Evolutionary conservation across 1,284 basidiomycete species (phyloP), one percentile per base, ranked within the genome.

Genomic region (Apiotrichum akiyoshidainum): DNA sequence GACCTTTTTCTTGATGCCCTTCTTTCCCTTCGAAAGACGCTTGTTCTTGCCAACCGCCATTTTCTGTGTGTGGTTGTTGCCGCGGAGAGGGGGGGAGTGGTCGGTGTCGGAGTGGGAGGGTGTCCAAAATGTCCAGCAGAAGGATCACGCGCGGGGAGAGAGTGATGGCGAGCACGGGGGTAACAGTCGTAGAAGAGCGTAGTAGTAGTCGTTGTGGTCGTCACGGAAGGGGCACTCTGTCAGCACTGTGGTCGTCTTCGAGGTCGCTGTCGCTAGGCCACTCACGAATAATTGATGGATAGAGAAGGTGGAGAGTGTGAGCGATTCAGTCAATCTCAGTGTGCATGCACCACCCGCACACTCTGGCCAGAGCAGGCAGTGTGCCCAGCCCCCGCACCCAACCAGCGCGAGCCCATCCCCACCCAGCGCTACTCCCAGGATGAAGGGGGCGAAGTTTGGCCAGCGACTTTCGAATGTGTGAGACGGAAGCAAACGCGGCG

Each of bases 1-100:
- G 79, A 95, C 92, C 87, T 95, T 95, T 84, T 97, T 96, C 85
- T 97, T 96, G 84, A 96, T 87, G 79, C 94, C 93, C 85, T 98
- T 98, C 87, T 98, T 98, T 77, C 95, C 94, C 85, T 99, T 99
- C 58, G 92, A 95, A 75, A 98, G 87, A 80, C 95, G 89, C 84
- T 99, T 99, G 84, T 98, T 98, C 90, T 94, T 93, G 78, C 91
- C 91, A 81, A 94, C 89, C 79, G 92, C 91, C 91, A 93, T 93
- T 63, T 63, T 59, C 58, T 58, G 33, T n/a, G 31, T 47, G 26
- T 16, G 31, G 14, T 14, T 46, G 41, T 13, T 44, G 41, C 26
- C 22, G 59, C 46, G 42, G n/a, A 4, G 19, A 44, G 42, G 9
- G 6, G 17, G n/a, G 42, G 19, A n/a, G 2, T 2, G 9, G 17